Evolutionary conservation across 2,329 filamentous ascomycete genomes (phyloP), one percentile per base, ranked within the genome.

Genomic region (Colletotrichum orchidophilum): DNA sequence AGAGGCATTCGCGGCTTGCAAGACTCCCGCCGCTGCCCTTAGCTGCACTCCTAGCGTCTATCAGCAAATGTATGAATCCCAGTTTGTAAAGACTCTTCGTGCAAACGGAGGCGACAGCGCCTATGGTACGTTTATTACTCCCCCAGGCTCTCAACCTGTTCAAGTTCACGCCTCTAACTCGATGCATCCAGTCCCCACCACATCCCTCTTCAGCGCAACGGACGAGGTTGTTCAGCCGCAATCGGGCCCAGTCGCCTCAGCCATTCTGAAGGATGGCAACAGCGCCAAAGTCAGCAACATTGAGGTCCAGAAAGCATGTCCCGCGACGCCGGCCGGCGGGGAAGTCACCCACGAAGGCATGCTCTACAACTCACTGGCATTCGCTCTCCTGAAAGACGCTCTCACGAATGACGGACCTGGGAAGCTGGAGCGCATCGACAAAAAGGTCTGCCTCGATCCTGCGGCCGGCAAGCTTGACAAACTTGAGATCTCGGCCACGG

Each of bases 171-270:
- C 2, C n/a, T 31, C 21, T 71, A 11, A 70, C 18, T 6, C 0
- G 12, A 2, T 1, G 0, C 3, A 6, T 4, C 8, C 1, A 69
- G 85, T 90, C 0, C 86, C 87, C 0, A 89, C 87, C 0, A 89
- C 87, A 0, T 86, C 81, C 0, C 78, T 90, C 52, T 89, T 86
- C 78, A 86, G 84, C 1, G 78, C 80, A 18, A 78, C 81, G 31
- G 87, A 89, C 72, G 83, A 89, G 72, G 80, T 89, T 57, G 85
- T 89, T 1, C 77, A 88, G 75, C 87, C 86, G 0, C 83, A 87
- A 76, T 74, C 74, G 21, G 87, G 85, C 2, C 77, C 77, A 0
- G 74, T 76, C 2, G 87, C 87, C 0, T 89, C 87, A 0, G 86
- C 83, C 0, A 82, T 78, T 64, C 75, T 86, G 3, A 66, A 78